Evolutionary conservation across 768 basidiomycete species (phyloP), one percentile per base, ranked within the genome.

Genomic region (Amanita pseudoporphyria): DNA sequence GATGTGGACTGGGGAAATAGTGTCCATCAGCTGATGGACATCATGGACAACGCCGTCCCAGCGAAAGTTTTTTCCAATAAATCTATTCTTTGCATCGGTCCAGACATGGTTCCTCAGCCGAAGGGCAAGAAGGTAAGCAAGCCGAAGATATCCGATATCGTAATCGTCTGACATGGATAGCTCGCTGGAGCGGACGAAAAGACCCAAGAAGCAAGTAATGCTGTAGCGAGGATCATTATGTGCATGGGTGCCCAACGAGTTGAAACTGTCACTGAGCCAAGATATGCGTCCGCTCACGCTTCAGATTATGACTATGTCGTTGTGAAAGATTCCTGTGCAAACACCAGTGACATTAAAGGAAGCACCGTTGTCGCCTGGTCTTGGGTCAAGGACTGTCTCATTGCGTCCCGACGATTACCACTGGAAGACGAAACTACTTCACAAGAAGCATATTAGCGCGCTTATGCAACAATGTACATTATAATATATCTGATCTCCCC

Each of bases 381-480:
- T 14, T 91, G 86, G 86, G 76, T 91, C 35, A 92, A 91, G 62
- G 77, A 86, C 41, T 84, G 84, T 57, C 66, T 91, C 26, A 74
- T 87, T 52, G 73, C 82, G 13, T 81, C 82, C 12, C 42, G 49
- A 36, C 40, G 32, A 13, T 18, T 50, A 3, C 64, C 67, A 21
- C 65, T 65, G 10, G 47, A 45, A 9, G 57, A 61, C 39, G 45
- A 28, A 28, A 54, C 40, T 2, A 28, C 57, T n/a, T 60, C 61
- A 12, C 60, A 64, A 54, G 62, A 61, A 46, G 52, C 54, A 9
- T 59, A 45, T 46, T n/a, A 36, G 28, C 10, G 14, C n/a, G 47
- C 22, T 16, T 26, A 44, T 28, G 14, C 10, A 22, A 28, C 19
- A 26, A 39, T 51, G 28, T 19, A 33, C 9, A 18, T 5, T 58